Evolutionary conservation across 2,329 filamentous ascomycete species (phyloP).

Genomic region (Ophiostoma ulmi): DNA sequence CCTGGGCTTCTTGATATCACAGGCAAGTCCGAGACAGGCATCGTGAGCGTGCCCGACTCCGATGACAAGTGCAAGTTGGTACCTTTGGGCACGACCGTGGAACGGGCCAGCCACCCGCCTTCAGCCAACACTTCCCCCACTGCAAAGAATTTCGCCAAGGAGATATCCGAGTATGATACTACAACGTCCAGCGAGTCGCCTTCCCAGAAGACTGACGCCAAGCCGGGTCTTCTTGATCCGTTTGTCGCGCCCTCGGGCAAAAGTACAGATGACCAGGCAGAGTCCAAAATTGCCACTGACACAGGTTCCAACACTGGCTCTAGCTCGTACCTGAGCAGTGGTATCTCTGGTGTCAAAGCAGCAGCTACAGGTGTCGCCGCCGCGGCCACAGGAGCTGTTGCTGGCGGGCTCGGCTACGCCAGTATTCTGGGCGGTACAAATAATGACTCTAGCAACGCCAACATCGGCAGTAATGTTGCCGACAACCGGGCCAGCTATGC

Average conservation of each 20-base stretch:
- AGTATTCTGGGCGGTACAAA: background rate
- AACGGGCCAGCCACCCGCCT: too few relatives aligned
- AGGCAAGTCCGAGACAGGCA: background rate
- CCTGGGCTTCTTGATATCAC: constrained; percentile 6
- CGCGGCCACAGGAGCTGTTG: background rate
- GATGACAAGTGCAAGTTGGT: constrained; percentile 3
- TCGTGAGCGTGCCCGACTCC: background rate
- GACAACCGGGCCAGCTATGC: background rate
- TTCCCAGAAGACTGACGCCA: background rate
- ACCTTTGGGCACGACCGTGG: background rate
- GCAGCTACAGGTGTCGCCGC: background rate
- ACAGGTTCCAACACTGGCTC: background rate
- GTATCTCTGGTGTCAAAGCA: background rate
- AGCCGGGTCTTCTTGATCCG: background rate
- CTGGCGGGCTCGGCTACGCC: background rate
- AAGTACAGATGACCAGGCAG: background rate
- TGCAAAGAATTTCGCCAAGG: background rate
- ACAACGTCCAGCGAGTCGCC: background rate
- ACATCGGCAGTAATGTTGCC: background rate
- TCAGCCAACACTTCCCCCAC: background rate
- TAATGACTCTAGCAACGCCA: background rate
- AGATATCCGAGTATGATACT: background rate
- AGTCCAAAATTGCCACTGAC: background rate
- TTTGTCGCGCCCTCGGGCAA: background rate
- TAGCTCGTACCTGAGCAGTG: background rate